Conservation (phyloP, 2,329 filamentous ascomycete species). For the Clathrospora elynae region DNA sequence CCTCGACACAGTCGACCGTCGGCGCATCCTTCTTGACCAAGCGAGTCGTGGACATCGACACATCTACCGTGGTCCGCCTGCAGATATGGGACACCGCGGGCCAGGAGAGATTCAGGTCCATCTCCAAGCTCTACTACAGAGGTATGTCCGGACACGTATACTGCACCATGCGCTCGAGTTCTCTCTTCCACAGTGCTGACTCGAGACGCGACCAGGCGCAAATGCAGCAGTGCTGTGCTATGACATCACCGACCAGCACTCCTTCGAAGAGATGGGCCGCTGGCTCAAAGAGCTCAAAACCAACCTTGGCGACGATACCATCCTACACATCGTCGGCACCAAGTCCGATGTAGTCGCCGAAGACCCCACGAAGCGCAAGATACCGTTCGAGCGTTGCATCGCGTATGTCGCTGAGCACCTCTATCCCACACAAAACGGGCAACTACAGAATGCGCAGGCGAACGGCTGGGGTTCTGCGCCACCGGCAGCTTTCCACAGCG, state of each 20-base stretch:
- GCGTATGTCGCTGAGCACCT: constrained; percentile 93
- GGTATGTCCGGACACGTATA: too few relatives aligned
- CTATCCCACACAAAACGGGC: constrained; percentile 64
- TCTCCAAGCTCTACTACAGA: constrained; percentile 94
- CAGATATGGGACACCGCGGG: constrained; percentile 98
- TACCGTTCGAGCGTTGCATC: constrained; percentile 94
- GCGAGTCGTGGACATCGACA: constrained; percentile 74
- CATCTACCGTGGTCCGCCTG: constrained; percentile 83
- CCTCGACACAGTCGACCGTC: constrained; percentile 55
- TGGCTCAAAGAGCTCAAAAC: constrained; percentile 86
- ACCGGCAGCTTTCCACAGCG: constrained; percentile 46
- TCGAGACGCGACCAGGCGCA: constrained; percentile 63
- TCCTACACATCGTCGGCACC: constrained; percentile 91
- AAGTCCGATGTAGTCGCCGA: constrained; percentile 79
- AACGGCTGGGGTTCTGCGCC: constrained; percentile 35
- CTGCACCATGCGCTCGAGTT: too few relatives aligned
- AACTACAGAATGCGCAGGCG: constrained; percentile 24
- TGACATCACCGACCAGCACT: constrained; percentile 83
- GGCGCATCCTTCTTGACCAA: constrained; percentile 66
- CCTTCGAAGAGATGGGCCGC: constrained; percentile 88
- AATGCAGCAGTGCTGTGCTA: constrained; percentile 95
- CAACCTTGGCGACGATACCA: constrained; percentile 75
- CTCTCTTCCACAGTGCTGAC: too few relatives aligned
- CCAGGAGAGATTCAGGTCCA: constrained; percentile 92
- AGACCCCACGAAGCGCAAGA: constrained; percentile 77